Base-by-base conservation (phyloP, 148 eudicot species). In the Heliamphora exappendiculata region DNA sequence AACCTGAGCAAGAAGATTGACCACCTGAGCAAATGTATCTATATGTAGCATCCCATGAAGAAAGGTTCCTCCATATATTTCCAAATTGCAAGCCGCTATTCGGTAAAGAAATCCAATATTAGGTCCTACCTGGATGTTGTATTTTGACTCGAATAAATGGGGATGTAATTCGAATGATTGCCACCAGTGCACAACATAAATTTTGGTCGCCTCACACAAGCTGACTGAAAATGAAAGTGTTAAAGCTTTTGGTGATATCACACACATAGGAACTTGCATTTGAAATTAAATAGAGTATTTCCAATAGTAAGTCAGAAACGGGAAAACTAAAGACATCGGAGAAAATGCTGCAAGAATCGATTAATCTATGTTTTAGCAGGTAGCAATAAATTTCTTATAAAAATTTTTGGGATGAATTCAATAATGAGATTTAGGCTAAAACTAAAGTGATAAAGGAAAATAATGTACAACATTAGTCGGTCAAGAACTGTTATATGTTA, bases 1-100 rank as follows among this genome's bases (percentile, higher is more conserved):
- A 19, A 42, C 24, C n/a, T n/a, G n/a, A n/a, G n/a, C n/a, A 73
- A 71, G 41, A 72, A 34, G 33, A 53, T 55, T 49, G 14, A 24
- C 72, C 86, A 94, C 98, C 95, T 91, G 91, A 68, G 86, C 67
- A 79, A 91, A 51, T 49, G 82, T 79, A 54, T 79, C 87, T 82
- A 97, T 85, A 33, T 86, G 94, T 69, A 97, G 98, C 90, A 92
- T 89, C 92, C n/a, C 89, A 87, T 54, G 94, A 88, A 72, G 97
- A 83, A 50, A 91, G 73, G 77, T 86, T 89, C 76, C 85, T 86
- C 97, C 90, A 86, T 50, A 89, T 45, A 70, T 91, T 90, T 81
- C 94, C 90, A 72, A 87, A 82, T 72, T 84, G 77, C 42, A 82
- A 71, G 70, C 88, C 90, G 76, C 96, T 91, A 76, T 51, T 67